A percentile compares a stretch with the other conserved stretches of the same genome.
These are phyloP conservation scores for Heliamphora pulchella DNA, from an alignment of 179 eudicot species.

Conservation along the genomic window DNA sequence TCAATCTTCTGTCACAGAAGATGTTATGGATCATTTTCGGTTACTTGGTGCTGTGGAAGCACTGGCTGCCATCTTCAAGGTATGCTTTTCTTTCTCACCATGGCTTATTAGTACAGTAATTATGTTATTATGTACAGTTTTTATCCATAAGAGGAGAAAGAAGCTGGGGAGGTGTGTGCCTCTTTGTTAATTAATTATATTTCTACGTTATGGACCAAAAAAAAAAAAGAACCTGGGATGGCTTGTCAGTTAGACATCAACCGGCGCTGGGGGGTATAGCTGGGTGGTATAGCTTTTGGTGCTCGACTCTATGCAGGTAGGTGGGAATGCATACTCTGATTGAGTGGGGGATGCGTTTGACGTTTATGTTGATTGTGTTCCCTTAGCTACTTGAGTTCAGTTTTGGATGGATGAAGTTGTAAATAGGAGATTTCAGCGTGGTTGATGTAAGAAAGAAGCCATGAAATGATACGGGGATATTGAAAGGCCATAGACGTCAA, in stretches of 20 bases:
- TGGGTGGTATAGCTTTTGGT: background rate
- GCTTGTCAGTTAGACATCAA: background rate
- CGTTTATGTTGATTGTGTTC: background rate
- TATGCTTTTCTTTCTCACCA: slow-evolving; percentile 23
- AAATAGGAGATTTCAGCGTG: background rate
- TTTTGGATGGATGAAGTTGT: background rate
- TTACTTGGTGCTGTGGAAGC: slow-evolving; percentile 84
- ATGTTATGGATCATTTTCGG: slow-evolving; percentile 60
- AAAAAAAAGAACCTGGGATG: background rate
- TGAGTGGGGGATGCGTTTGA: background rate
- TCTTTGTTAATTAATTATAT: background rate
- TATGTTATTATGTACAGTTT: background rate
- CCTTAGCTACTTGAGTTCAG: background rate
- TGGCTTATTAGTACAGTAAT: background rate
- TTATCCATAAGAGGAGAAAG: background rate
- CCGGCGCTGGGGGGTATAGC: background rate
- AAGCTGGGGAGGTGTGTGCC: background rate
- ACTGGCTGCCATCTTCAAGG: slow-evolving; percentile 86
- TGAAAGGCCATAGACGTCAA: background rate
- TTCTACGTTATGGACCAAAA: background rate
- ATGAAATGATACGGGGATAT: background rate
- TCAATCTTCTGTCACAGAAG: slow-evolving; percentile 52
- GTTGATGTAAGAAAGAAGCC: background rate
- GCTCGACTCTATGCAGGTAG: background rate
- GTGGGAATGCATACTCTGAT: background rate